Conservation (phyloP, 2,329 filamentous ascomycete genomes). For the Paradendryphiella salina region DNA sequence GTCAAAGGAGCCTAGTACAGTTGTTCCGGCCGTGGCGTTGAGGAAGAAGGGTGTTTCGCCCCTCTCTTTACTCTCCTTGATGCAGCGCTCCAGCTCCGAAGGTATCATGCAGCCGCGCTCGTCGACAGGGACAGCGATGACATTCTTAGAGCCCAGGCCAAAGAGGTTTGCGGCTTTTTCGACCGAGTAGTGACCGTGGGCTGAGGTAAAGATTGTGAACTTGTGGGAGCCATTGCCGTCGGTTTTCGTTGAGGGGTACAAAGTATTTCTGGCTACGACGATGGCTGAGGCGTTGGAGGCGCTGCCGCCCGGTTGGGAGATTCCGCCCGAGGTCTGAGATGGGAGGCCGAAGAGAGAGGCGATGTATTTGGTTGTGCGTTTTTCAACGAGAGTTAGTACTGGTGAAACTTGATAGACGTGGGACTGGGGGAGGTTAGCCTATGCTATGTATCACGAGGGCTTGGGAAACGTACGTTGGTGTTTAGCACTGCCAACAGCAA, state of each 20-base stretch:
- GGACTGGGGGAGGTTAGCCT: slow-evolving; percentile 52
- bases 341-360: slow-evolving; percentile 66
- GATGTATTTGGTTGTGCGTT: slow-evolving; percentile 72
- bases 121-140: slow-evolving; percentile 77
- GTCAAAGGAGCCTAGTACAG: slow-evolving; percentile 87
- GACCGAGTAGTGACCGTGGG: slow-evolving; percentile 90
- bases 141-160: slow-evolving; percentile 75
- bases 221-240: slow-evolving; percentile 65
- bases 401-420: slow-evolving; percentile 96
- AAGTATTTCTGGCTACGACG: slow-evolving; percentile 81
- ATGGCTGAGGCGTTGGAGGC: slow-evolving; percentile 85
- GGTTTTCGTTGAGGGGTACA: slow-evolving; percentile 77
- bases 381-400: slow-evolving; percentile 84
- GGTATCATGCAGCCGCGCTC: slow-evolving; percentile 70
- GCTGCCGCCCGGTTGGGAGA: slow-evolving; percentile 77
- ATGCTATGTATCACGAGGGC: background rate
- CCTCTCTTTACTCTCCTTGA: slow-evolving; percentile 63
- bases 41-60: slow-evolving; percentile 89
- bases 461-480: slow-evolving; percentile 67
- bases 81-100: slow-evolving; percentile 63
- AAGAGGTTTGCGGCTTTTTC: slow-evolving; percentile 93
- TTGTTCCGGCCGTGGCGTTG: slow-evolving; percentile 93
- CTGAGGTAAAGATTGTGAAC: slow-evolving; percentile 85
- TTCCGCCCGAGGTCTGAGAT: slow-evolving; percentile 65
- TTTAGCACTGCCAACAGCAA: slow-evolving; percentile 83